Conservation (phyloP, 1,284 basidiomycete species). For the Caloboletus inedulis region DNA sequence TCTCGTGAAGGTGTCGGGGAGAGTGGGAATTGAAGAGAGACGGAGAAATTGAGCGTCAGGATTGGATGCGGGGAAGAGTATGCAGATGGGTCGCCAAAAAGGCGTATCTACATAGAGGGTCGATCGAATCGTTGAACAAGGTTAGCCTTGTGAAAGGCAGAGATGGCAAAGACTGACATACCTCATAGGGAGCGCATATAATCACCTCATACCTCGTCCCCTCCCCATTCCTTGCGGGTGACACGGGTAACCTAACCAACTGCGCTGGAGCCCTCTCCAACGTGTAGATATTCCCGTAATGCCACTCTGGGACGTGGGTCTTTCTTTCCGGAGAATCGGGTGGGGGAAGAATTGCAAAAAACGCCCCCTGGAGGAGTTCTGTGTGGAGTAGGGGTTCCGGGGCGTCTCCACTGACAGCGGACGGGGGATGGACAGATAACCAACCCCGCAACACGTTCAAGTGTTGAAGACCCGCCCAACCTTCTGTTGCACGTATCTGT, state of each 20-base stretch:
- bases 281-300: conserved; percentile 71
- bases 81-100: conserved; percentile 69
- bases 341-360: conserved; percentile 58
- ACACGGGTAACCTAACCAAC: conserved; percentile 46
- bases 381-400: conserved; percentile 41
- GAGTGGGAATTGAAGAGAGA: conserved; percentile 40
- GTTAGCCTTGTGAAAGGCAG: neutral
- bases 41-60: conserved; percentile 47
- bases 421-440: conserved; percentile 53
- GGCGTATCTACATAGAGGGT: conserved; percentile 52
- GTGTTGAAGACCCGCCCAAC: conserved; percentile 81
- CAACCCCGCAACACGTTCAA: conserved; percentile 62
- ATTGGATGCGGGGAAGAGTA: conserved; percentile 44
- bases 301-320: conserved; percentile 53
- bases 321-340: conserved; percentile 20
- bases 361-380: conserved; percentile 60
- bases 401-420: conserved; percentile 1
- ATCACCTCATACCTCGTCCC: conserved; percentile 61
- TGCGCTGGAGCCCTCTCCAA: conserved; percentile 50
- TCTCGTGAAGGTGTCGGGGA: conserved; percentile 3
- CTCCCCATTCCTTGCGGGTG: conserved; percentile 44
- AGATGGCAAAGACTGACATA: conserved; percentile 1
- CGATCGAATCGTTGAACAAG: neutral
- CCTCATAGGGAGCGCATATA: conserved; percentile 32
- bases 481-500: conserved; percentile 63